Base-by-base conservation (phyloP, 164 flowering plant species). In the Magnolia kwangsiensis region DNA sequence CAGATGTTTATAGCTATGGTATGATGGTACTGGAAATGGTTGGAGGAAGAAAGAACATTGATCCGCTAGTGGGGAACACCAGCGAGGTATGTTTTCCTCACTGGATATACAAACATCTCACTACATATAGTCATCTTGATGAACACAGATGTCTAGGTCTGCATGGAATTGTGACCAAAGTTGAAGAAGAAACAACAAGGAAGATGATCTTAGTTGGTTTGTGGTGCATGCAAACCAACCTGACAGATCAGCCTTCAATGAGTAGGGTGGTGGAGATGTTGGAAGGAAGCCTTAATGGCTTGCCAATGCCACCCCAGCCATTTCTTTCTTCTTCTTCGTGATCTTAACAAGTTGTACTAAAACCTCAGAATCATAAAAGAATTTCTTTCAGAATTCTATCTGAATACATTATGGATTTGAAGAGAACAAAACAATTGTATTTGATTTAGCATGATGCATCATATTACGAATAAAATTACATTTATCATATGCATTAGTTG, bases 1-100 rank as follows among this genome's bases (percentile, higher is more conserved):
- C 67, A 59, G 67, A 59, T 73, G 75, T 63, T 13, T 73, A 73
- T 73, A 73, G 75, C 20, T 61, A 51, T 59, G 75, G 75, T 5
- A 73, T 73, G 75, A 11, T 72, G 59, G 23, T 72, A 16, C 23
- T 72, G 63, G 37, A n/a, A 51, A 50, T 72, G 74, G 74, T 55
- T 72, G 74, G 74, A n/a, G 59, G 55, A 55, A 72, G 59, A 72
- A 55, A 51, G 58, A 50, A 72, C 37, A 21, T 23, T 1, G 24
- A 45, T 50, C 21, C 51, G 18, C 55, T 16, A 5, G 55, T 0
- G 21, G 51, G 16, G 19, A 72, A 72, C 20, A 11, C 68, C 4
- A 72, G 74, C 14, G 74, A 21, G 23, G 7, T 20, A 58, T 73
- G 61, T 37, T 73, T 73, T 18, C 75, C 75, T 2, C 67, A 73